Base-by-base conservation (phyloP, 257 asterid genomes). In the Fraxinus excelsior region DNA sequence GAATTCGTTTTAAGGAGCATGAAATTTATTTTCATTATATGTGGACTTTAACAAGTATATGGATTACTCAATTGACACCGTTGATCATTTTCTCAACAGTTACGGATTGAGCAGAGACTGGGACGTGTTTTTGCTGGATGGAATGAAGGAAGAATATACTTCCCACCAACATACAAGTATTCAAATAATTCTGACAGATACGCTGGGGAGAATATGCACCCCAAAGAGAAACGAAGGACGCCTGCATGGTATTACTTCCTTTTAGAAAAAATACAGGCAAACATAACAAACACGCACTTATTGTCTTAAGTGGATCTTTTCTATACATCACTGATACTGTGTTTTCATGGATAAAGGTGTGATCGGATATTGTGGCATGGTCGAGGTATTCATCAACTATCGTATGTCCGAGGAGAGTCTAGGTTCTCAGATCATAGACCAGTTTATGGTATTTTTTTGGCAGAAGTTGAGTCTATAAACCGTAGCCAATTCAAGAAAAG, bases 111-210 rank as follows among this genome's bases (percentile, higher is more conserved):
- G 80, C 81, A 82, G 73, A 79, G 79, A 75, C 28, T 29, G 18
- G 86, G 83, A 12, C 83, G 72, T 16, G 83, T 79, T 68, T 82
- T 82, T 67, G 67, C 38, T 14, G 86, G 83, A 49, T 82, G 83
- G 86, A 79, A 72, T 29, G 86, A 82, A 71, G 86, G 83, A 70
- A 76, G 73, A 60, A 82, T 82, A 74, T 82, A 66, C 72, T 79
- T 79, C 69, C 86, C 86, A 7, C 86, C 86, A 6, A 82, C 86
- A 13, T 82, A 82, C 69, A 82, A 82, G 72, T 82, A 82, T 60
- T 82, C 83, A 1, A 51, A 51, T 67, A 79, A 82, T 73, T 82
- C 86, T 1, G 86, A 82, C 40, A 75, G 76, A 77, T 82, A 79
- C 25, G 78, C 86, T 19, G 86, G 82, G 44, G 86, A 72, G 5